Evolutionary conservation across 1,139 yeast genomes (phyloP), one percentile per base, ranked within the genome.

Genomic region (Protomyces macrosporus): DNA sequence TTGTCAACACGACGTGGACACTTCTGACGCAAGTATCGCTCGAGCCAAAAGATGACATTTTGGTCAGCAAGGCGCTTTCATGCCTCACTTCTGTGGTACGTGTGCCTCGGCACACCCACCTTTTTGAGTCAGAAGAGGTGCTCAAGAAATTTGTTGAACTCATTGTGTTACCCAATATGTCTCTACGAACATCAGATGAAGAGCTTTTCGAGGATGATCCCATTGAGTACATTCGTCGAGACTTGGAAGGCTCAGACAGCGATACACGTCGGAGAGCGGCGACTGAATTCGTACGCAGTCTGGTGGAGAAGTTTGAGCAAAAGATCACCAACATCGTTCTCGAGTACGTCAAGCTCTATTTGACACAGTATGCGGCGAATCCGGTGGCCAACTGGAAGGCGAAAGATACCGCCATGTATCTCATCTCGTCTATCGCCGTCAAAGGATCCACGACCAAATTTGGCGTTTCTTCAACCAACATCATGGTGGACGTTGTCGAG

Each of bases 191-290:
- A 65, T 81, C 87, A 4, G 99, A 95, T 73, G 90, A 90, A 71
- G 98, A 95, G 74, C 75, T 86, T 68, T 93, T 95, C 75, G 98
- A 93, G 75, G 98, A 95, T 75, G 98, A 95, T 72, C 98, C 98
- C 50, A 87, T 93, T 62, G 95, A 89, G 71, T 95, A 81, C 72
- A 93, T 90, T 23, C 82, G 98, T 71, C 82, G 96, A 66, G 98
- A 95, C 75, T 78, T 95, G 64, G 98, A 93, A 76, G 98, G 98
- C 3, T 86, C 96, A 0, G 98, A 93, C 72, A 84, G 87, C 45
- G 98, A 91, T 71, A 87, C 97, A 0, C 83, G 98, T 75, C 82
- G 98, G 75, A 84, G 95, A 70, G 85, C 97, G 0, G 87, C 97
- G 14, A 88, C 96, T 0, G 97, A 90, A 71, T 90, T 95, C 71